These are phyloP conservation scores for Spathaspora passalidarum DNA, from an alignment of 805 yeast species.

Conservation along the genomic window DNA sequence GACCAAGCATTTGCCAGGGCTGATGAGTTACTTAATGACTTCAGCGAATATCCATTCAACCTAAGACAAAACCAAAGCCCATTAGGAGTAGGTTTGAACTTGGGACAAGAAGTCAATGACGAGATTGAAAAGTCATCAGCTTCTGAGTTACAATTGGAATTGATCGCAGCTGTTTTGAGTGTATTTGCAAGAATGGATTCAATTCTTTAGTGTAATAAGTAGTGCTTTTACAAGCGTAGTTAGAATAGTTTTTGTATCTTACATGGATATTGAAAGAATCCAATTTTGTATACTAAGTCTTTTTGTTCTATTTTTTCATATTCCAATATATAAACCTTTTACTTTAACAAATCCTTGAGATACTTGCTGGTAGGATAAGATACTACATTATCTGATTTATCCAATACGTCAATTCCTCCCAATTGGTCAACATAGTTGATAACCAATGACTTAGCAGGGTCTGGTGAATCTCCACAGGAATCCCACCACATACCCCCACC, in stretches of 20 bases:
- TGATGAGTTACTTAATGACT: conserved; percentile 84
- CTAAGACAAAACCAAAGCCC: conserved; percentile 49
- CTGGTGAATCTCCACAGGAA: conserved; percentile 64
- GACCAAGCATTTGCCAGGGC: conserved; percentile 92
- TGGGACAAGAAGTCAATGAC: conserved; percentile 51
- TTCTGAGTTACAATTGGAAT: conserved; percentile 72
- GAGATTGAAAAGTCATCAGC: conserved; percentile 52
- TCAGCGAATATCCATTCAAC: conserved; percentile 79
- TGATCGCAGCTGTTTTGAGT: conserved; percentile 86
- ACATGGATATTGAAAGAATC: no score
- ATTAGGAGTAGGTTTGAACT: conserved; percentile 68
- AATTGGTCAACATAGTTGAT: conserved; percentile 43
- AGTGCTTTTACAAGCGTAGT: neutral
- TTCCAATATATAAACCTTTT: no score
- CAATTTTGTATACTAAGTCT: no score
- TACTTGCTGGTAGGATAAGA: conserved; percentile 14
- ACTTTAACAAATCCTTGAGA: conserved; percentile 9
- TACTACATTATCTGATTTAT: conserved; percentile 12
- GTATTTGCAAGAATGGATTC: conserved; percentile 93
- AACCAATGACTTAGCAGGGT: conserved; percentile 36
- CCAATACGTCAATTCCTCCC: conserved; percentile 19
- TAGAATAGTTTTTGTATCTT: no score
- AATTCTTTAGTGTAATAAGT: conserved; percentile 46
- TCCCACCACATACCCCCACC: conserved; percentile 98
- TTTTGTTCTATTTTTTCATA: no score